A percentile compares a stretch with the other conserved stretches of the same genome.
Conservation (phyloP, 176 grass and related monocot species). For the Ananas comosus region DNA sequence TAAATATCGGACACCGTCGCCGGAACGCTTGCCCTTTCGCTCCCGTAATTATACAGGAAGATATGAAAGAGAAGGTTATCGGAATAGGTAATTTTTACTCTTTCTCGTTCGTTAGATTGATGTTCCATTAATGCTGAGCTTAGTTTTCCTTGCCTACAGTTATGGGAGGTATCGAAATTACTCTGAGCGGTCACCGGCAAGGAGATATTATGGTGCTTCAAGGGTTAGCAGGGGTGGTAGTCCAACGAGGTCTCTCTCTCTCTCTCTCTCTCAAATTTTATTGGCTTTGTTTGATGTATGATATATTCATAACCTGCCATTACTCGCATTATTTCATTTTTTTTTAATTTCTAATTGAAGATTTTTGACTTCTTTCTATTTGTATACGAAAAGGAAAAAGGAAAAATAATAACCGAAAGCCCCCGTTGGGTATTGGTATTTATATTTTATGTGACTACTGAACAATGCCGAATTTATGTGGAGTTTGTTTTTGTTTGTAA, state of each 20-base stretch:
- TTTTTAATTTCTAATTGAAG: too few species aligned
- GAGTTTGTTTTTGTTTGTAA: background rate
- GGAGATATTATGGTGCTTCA: constrained; percentile 35
- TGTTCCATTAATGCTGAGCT: background rate
- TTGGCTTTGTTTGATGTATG: background rate
- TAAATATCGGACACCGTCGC: constrained; percentile 61
- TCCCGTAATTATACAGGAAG: constrained; percentile 45
- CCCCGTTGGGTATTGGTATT: too few species aligned
- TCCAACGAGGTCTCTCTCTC: constrained; percentile 47
- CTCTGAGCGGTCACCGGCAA: constrained; percentile 30
- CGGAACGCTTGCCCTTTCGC: constrained; percentile 44
- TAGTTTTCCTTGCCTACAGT: constrained; percentile 17
- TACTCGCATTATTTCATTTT: background rate
- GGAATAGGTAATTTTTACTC: constrained; percentile 41
- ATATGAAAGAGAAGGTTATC: constrained; percentile 36
- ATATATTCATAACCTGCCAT: background rate
- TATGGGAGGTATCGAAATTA: constrained; percentile 45
- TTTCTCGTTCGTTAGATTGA: background rate
- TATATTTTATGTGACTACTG: too few species aligned
- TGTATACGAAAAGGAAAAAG: too few species aligned
- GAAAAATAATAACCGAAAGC: too few species aligned
- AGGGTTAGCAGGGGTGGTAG: constrained; percentile 40
- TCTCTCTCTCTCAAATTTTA: background rate
- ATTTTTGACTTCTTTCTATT: too few species aligned
- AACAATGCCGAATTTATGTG: background rate